These are phyloP conservation scores for Lactarius pseudohatsudake DNA, from an alignment of 768 basidiomycete genomes.

Conservation along the genomic window DNA sequence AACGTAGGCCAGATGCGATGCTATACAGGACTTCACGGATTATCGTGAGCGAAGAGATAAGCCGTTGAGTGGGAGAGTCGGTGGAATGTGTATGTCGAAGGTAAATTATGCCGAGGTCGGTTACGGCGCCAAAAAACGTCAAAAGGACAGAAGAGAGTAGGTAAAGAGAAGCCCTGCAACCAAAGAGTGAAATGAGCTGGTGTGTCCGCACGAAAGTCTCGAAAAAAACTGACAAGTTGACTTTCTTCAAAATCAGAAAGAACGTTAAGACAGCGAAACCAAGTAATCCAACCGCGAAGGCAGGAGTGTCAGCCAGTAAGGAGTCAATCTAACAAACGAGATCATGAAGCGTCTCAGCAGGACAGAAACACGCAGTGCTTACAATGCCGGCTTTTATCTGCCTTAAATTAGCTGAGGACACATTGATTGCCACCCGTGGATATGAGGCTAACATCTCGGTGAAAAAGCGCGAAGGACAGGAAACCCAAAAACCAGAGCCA, in stretches of 20 bases:
- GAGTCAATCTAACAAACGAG: constrained; percentile 23
- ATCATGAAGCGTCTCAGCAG: not conserved
- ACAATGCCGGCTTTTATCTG: constrained; percentile 7
- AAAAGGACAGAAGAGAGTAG: constrained; percentile 59
- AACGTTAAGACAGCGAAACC: constrained; percentile 34
- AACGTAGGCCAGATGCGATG: constrained; percentile 56
- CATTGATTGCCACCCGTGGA: not conserved
- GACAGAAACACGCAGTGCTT: not conserved
- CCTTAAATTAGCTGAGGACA: not conserved
- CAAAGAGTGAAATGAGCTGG: not conserved
- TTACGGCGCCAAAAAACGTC: constrained; percentile 58
- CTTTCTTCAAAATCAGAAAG: constrained; percentile 31
- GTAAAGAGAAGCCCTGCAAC: constrained; percentile 42
- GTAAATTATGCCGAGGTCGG: constrained; percentile 62
- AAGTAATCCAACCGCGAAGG: constrained; percentile 34
- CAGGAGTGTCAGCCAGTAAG: constrained; percentile 34
- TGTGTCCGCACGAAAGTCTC: not conserved
- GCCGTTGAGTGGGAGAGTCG: constrained; percentile 29
- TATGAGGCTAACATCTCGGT: constrained; percentile 8
- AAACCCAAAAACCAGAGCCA: constrained; percentile 4
- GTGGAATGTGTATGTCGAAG: constrained; percentile 28
- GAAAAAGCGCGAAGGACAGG: not conserved
- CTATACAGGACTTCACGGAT: constrained; percentile 60
- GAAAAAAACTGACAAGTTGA: constrained; percentile 25
- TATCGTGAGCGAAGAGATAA: constrained; percentile 43